A percentile compares a stretch with the other conserved stretches of the same genome.
These are phyloP conservation scores for Candolleomyces efflorescens DNA, from an alignment of 768 basidiomycete genomes.

Conservation along the genomic window DNA sequence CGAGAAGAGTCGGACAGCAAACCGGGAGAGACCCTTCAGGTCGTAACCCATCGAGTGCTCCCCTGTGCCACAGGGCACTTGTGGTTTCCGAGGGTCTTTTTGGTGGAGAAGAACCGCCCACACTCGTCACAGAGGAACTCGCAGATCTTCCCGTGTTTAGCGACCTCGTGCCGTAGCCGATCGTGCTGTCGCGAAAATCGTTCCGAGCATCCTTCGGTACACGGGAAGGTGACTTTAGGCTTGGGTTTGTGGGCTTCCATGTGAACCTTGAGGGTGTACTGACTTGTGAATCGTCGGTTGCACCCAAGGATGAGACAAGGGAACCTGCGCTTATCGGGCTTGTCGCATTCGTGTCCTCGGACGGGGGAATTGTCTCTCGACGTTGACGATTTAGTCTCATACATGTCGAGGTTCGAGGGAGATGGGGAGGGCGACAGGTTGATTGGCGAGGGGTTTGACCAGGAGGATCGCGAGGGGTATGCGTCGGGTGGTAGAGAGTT, in stretches of 20 bases:
- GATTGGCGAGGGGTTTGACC: slow-evolving; percentile 10
- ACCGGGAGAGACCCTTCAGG: slow-evolving; percentile 11
- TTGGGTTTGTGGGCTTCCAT: slow-evolving; percentile 54
- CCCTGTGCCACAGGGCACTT: slow-evolving; percentile 51
- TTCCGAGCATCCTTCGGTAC: slow-evolving; percentile 51
- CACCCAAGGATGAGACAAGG: slow-evolving; percentile 47
- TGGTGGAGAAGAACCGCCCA: slow-evolving; percentile 49
- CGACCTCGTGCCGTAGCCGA: slow-evolving; percentile 52
- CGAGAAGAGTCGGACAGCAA: not conserved
- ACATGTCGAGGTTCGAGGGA: slow-evolving; percentile 20
- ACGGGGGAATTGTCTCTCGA: slow-evolving; percentile 31
- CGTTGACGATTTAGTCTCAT: slow-evolving; percentile 17
- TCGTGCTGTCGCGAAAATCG: slow-evolving; percentile 56
- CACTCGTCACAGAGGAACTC: slow-evolving; percentile 50
- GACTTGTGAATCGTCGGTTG: slow-evolving; percentile 45
- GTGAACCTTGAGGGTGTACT: slow-evolving; percentile 52
- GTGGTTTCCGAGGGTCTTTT: slow-evolving; percentile 50
- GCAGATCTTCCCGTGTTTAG: slow-evolving; percentile 54
- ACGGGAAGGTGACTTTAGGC: slow-evolving; percentile 42
- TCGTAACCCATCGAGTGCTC: slow-evolving; percentile 44
- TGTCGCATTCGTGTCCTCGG: slow-evolving; percentile 21
- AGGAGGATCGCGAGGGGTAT: not conserved
- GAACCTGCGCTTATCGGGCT: slow-evolving; percentile 38
- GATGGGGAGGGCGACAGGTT: slow-evolving; percentile 14
- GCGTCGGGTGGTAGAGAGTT: slow-evolving; percentile 7